phyloP scores from a whole-genome alignment of 257 asterid species.

The Ballota nigra region DNA sequence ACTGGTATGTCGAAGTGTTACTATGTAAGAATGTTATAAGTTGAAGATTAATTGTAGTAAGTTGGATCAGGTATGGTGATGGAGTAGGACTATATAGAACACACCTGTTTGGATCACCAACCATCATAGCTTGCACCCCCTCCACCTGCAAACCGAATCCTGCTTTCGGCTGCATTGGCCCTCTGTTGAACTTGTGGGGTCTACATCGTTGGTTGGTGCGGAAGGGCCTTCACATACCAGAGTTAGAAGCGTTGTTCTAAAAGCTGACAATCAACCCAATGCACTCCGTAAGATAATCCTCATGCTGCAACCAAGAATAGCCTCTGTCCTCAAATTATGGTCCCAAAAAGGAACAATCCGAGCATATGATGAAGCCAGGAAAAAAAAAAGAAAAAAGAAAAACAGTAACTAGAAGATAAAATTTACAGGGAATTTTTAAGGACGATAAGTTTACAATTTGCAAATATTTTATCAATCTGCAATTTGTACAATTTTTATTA shows the following conservation, averaged over 20 bases:
- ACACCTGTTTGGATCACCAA: constrained; percentile 49
- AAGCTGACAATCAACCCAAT: constrained; percentile 50
- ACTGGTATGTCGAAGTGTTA: no score
- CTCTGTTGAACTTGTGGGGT: constrained; percentile 36
- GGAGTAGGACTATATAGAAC: constrained; percentile 52
- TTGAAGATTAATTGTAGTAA: no score
- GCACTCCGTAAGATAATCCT: constrained; percentile 48
- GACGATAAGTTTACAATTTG: no score
- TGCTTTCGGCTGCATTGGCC: constrained; percentile 36
- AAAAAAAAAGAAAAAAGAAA: no score
- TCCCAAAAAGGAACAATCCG: constrained; percentile 36
- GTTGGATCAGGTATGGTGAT: constrained; percentile 63
- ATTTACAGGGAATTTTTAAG: no score
- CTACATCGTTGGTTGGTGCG: constrained; percentile 25
- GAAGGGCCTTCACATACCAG: constrained; percentile 43
- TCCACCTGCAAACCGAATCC: constrained; percentile 36
- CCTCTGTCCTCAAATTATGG: constrained; percentile 43
- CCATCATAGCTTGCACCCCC: constrained; percentile 45
- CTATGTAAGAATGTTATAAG: no score
- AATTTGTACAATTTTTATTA: no score
- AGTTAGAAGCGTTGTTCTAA: constrained; percentile 38
- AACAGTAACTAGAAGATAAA: no score
- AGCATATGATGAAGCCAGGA: constrained; percentile 40
- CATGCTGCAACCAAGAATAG: constrained; percentile 49
- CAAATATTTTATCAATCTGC: no score